A percentile compares a stretch with the other conserved stretches of the same genome.
phyloP scores from a whole-genome alignment of 257 asterid genomes.

The Penstemon newberryi region DNA sequence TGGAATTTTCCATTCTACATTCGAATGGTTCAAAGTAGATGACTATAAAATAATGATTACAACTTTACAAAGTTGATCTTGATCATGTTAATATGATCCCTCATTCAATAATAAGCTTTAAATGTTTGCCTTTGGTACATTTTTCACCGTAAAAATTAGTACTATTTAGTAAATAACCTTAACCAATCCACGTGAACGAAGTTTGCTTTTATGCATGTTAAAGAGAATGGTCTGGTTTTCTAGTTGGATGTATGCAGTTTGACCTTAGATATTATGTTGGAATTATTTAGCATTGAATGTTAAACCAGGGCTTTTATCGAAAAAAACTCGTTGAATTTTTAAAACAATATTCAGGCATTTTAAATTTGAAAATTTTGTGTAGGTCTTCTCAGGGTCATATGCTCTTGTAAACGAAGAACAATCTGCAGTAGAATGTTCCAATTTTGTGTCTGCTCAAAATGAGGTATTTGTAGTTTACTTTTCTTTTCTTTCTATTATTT shows the following conservation, averaged over 20 bases:
- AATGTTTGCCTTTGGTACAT: not conserved
- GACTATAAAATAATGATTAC: too few species aligned
- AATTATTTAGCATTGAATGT: not conserved
- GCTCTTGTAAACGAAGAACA: not conserved
- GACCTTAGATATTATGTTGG: not conserved
- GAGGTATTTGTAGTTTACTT: not conserved
- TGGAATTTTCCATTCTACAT: too few species aligned
- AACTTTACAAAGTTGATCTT: not conserved
- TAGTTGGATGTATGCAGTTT: not conserved
- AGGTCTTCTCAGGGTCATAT: not conserved
- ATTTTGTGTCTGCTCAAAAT: not conserved
- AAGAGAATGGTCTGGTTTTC: not conserved
- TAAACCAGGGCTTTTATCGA: not conserved
- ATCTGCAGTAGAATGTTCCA: not conserved
- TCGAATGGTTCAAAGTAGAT: too few species aligned
- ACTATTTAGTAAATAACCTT: not conserved
- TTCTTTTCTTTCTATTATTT: not conserved
- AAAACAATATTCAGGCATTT: not conserved
- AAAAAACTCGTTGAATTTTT: not conserved
- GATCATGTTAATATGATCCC: not conserved
- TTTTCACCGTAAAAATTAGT: not conserved
- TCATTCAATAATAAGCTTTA: not conserved
- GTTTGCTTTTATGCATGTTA: not conserved
- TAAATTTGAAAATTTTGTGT: not conserved
- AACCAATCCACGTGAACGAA: not conserved